phyloP scores from a whole-genome alignment of 345 rosid species.

The Lepidium africanum region DNA sequence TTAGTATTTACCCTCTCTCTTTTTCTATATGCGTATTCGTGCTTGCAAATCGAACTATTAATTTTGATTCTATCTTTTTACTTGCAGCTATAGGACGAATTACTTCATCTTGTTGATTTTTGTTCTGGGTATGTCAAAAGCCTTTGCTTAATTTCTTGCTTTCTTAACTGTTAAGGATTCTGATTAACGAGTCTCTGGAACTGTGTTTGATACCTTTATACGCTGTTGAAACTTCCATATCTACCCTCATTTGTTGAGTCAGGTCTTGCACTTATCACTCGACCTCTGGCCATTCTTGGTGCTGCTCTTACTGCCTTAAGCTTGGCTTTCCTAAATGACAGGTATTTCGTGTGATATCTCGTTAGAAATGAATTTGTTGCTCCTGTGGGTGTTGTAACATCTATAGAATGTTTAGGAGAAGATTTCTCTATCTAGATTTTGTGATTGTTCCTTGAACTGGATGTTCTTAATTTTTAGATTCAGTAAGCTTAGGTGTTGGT shows the following conservation, averaged over 20 bases:
- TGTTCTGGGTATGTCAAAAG: slow-evolving; percentile 24
- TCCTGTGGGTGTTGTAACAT: neutral
- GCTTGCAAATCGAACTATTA: neutral
- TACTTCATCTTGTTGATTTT: slow-evolving; percentile 27
- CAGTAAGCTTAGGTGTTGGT: neutral
- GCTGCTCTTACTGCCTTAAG: slow-evolving; percentile 30
- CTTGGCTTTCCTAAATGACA: slow-evolving; percentile 33
- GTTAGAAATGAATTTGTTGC: neutral
- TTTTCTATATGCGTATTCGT: neutral
- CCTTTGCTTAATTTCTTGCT: neutral
- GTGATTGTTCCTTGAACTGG: neutral
- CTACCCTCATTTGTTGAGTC: neutral
- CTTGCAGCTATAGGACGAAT: slow-evolving; percentile 30
- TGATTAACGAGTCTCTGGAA: neutral
- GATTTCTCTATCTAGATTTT: neutral
- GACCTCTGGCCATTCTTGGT: slow-evolving; percentile 24
- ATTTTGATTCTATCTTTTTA: neutral
- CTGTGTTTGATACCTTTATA: neutral
- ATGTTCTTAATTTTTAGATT: neutral
- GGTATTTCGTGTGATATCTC: slow-evolving; percentile 6
- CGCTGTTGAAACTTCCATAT: too few relatives aligned
- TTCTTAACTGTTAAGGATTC: neutral
- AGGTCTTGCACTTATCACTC: slow-evolving; percentile 31
- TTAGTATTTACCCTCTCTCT: slow-evolving; percentile 12
- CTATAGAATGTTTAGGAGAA: neutral